Percentiles rank a stretch among this genome's conserved stretches.
phyloP scores from a whole-genome alignment of 2,329 filamentous ascomycete species.

The Macrophomina pseudophaseolina region DNA sequence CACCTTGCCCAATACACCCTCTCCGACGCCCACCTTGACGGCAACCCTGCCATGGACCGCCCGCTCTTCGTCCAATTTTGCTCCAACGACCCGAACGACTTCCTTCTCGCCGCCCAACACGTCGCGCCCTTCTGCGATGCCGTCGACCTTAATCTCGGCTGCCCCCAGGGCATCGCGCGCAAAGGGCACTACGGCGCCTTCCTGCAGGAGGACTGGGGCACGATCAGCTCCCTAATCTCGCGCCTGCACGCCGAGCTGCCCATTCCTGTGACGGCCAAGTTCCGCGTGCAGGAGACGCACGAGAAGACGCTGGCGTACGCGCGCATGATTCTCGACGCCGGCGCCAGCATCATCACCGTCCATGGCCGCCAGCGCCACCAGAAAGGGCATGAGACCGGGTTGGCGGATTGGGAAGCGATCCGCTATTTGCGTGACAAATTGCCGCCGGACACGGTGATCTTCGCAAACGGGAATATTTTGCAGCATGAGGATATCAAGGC shows the following conservation, averaged over 20 bases:
- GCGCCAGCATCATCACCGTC: constrained; percentile 90
- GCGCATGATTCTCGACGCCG: constrained; percentile 81
- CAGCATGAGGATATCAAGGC: constrained; percentile 76
- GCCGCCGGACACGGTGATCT: constrained; percentile 86
- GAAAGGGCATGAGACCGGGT: constrained; percentile 91
- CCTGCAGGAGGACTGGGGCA: constrained; percentile 86
- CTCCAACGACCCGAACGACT: constrained; percentile 80
- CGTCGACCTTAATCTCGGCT: constrained; percentile 93
- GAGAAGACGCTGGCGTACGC: constrained; percentile 91
- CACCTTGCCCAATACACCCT: constrained; percentile 39
- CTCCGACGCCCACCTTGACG: constrained; percentile 67
- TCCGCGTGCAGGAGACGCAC: constrained; percentile 83
- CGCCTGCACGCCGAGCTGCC: constrained; percentile 78
- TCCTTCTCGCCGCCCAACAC: constrained; percentile 77
- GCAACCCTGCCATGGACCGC: constrained; percentile 81
- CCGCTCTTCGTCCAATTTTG: constrained; percentile 97
- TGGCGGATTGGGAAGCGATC: constrained; percentile 91
- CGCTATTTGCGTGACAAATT: constrained; percentile 81
- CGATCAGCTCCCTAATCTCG: constrained; percentile 82
- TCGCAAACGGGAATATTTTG: constrained; percentile 94
- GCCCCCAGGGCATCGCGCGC: constrained; percentile 91
- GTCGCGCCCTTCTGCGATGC: constrained; percentile 91
- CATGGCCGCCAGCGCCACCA: constrained; percentile 89
- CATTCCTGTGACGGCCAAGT: constrained; percentile 92
- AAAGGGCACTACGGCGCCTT: constrained; percentile 94